Conservation (phyloP, 2,329 filamentous ascomycete species). For the Ceratocystis cacaofunesta region DNA sequence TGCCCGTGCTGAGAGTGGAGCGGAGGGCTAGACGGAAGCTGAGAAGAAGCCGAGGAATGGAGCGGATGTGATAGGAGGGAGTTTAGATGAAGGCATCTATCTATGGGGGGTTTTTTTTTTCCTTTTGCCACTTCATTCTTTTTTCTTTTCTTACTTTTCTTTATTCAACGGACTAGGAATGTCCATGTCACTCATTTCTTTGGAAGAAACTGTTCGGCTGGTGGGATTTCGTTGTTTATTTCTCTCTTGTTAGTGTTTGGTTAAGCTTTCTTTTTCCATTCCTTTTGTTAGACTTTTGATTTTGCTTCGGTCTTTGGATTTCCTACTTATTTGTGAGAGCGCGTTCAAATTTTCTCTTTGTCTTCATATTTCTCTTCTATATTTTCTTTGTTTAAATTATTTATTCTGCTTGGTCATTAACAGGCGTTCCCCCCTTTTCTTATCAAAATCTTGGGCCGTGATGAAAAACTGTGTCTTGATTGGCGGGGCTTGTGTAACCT, state of each 20-base stretch:
- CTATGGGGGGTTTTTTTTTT: constrained; percentile 6
- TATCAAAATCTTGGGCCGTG: too few relatives aligned
- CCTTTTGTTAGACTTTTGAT: constrained; percentile 2
- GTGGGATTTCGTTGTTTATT: constrained; percentile 7
- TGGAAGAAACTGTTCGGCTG: background rate
- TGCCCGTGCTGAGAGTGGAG: background rate
- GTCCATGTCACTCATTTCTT: too few relatives aligned
- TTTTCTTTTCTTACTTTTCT: constrained; percentile 5
- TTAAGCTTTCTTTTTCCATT: constrained; percentile 6
- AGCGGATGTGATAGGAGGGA: background rate
- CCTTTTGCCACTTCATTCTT: constrained; percentile 14
- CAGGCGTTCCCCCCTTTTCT: too few relatives aligned
- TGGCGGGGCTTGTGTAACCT: background rate
- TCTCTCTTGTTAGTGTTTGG: constrained; percentile 12
- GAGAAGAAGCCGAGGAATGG: background rate
- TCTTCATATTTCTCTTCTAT: background rate
- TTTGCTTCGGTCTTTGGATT: background rate
- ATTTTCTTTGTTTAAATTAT: background rate
- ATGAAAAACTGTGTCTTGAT: too few relatives aligned
- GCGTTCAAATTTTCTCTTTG: background rate
- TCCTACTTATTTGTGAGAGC: background rate
- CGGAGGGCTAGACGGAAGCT: background rate
- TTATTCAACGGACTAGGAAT: background rate
- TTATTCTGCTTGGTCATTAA: background rate
- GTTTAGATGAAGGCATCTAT: background rate